Conservation (phyloP, 2,329 filamentous ascomycete species). For the Davidsoniella neocaledoniae region DNA sequence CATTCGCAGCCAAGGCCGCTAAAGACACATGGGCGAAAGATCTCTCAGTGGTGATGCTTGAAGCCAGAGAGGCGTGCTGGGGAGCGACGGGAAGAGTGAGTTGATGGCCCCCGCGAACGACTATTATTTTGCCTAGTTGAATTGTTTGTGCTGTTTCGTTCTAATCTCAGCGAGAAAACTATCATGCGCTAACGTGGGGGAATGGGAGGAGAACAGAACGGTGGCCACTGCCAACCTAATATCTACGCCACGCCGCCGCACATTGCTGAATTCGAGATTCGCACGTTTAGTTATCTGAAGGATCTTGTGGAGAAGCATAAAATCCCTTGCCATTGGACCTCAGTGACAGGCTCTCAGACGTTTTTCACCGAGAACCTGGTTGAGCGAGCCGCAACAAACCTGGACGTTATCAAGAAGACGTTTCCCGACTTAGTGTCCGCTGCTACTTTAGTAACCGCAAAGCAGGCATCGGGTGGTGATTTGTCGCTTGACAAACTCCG, state of each 20-base stretch:
- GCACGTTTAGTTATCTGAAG: slow-evolving; percentile 45
- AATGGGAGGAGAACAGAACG: slow-evolving; percentile 31
- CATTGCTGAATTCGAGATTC: slow-evolving; percentile 55
- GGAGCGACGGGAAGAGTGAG: slow-evolving; percentile 66
- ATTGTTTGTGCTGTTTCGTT: not conserved
- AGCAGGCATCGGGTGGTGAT: slow-evolving; percentile 18
- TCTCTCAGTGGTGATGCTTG: slow-evolving; percentile 50
- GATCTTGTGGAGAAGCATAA: slow-evolving; percentile 36
- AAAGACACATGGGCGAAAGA: slow-evolving; percentile 26
- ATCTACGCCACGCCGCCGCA: slow-evolving; percentile 44
- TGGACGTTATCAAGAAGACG: slow-evolving; percentile 30
- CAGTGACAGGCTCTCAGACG: slow-evolving; percentile 45
- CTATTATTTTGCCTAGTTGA: not conserved
- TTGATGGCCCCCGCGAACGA: slow-evolving; percentile 12
- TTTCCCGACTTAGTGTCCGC: slow-evolving; percentile 41
- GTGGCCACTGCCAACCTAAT: slow-evolving; percentile 59
- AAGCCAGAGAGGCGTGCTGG: slow-evolving; percentile 66
- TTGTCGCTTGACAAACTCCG: slow-evolving; percentile 32
- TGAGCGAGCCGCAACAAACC: slow-evolving; percentile 29
- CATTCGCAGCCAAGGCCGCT: slow-evolving; percentile 50
- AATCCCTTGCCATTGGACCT: slow-evolving; percentile 55
- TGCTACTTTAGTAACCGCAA: slow-evolving; percentile 24
- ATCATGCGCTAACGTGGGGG: not conserved
- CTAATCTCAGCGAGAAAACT: not conserved
- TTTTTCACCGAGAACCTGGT: slow-evolving; percentile 42